Evolutionary conservation across 495 filamentous ascomycete genomes (phyloP).

Genomic region (Trichoderma orchidacearum): DNA sequence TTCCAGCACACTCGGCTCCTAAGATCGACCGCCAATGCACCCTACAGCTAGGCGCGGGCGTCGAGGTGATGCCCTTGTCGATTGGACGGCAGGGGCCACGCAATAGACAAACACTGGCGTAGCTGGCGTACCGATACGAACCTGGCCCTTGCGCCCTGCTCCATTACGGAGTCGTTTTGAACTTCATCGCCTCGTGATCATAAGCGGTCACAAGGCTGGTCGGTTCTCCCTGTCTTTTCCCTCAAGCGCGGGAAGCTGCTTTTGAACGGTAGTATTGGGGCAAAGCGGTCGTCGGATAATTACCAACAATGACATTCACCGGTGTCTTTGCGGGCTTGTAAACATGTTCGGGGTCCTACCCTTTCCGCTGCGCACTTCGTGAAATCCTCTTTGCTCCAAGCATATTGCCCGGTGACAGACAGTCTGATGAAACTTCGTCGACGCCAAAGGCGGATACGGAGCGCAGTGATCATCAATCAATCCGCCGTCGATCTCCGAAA

Average conservation of each 20-base stretch:
- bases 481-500: background rate
- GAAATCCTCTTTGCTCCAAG: too few relatives aligned
- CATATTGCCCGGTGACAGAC: too few relatives aligned
- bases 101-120: background rate
- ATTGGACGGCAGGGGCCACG: background rate
- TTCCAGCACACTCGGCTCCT: background rate
- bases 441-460: too few relatives aligned
- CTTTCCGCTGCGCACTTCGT: background rate
- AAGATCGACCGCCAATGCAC: slow-evolving; percentile 1
- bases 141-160: background rate
- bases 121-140: background rate
- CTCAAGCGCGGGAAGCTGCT: background rate
- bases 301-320: background rate
- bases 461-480: background rate
- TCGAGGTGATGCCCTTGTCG: background rate
- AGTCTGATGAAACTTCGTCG: too few relatives aligned
- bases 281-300: background rate
- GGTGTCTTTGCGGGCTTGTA: background rate
- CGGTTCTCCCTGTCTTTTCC: background rate
- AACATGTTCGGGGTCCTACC: background rate
- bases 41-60: background rate
- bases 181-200: background rate
- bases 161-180: background rate
- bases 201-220: background rate
- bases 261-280: background rate